Evolutionary conservation across 192 early-diverging fungal species (phyloP), one percentile per base, ranked within the genome.

Genomic region (Glomus cerebriforme): DNA sequence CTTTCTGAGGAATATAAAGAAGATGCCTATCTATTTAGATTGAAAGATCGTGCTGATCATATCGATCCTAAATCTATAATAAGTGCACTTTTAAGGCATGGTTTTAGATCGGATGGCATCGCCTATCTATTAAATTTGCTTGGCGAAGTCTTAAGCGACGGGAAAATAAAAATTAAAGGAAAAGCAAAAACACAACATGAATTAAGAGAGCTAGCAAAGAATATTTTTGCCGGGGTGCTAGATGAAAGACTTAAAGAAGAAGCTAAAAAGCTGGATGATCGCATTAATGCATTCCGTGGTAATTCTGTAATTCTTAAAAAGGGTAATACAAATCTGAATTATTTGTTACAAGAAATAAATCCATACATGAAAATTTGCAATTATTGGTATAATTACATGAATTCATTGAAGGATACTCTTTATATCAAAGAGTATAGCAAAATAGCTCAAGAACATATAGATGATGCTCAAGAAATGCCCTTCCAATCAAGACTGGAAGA

Each of bases 401-500:
- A n/a, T n/a, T n/a, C n/a, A n/a, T n/a, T n/a, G n/a, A n/a, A n/a
- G 8, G 31, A 65, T 32, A 12, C 32, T 34, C 15, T 65, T 0
- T 1, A 17, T 34, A 27, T 65, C 32, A 65, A 17, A 32, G 26
- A 26, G 27, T 31, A 32, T 65, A 65, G 31, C 29, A 29, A 34
- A 2, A 34, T 65, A 35, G 64, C 64, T 31, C 7, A 65, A 32
- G 64, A 35, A 65, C 29, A 65, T 17, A 10, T 65, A 29, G 15
- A 65, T 29, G 64, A 65, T 15, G 31, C 31, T 1, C 0, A 65
- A 65, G 29, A 65, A 65, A 65, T 65, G 64, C 64, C 64, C 29
- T 65, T 65, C 32, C 26, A 35, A 31, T 35, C 64, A 65, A 65
- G 64, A 32, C 27, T 65, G 10, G 64, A 65, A 17, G 64, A 65